Conservation (phyloP, 768 basidiomycete species). For the Lyophyllum decastes region DNA sequence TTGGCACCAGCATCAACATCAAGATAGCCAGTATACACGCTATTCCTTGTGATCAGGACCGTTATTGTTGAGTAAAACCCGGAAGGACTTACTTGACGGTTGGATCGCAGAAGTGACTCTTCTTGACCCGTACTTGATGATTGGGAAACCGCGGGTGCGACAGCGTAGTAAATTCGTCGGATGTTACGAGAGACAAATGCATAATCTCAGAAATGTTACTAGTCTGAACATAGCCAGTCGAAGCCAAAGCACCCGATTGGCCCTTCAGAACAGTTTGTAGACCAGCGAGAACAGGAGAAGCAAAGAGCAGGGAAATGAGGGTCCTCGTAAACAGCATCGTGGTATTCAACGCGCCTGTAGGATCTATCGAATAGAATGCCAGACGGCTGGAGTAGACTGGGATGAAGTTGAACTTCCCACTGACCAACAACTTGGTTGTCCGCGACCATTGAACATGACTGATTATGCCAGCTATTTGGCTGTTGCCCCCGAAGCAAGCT, state of each 20-base stretch:
- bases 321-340: not conserved
- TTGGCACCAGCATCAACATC: slow-evolving; percentile 53
- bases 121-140: slow-evolving; percentile 60
- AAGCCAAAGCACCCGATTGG: not conserved
- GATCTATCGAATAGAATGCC: too few relatives aligned
- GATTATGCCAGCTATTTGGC: not conserved
- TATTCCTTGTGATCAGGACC: slow-evolving; percentile 12
- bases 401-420: not conserved
- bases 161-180: slow-evolving; percentile 36
- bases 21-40: slow-evolving; percentile 41
- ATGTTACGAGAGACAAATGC: slow-evolving; percentile 29
- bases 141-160: slow-evolving; percentile 53
- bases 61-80: not conserved
- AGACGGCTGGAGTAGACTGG: too few relatives aligned
- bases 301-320: not conserved
- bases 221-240: not conserved
- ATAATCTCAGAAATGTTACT: slow-evolving; percentile 4
- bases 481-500: not conserved
- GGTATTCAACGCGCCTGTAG: not conserved
- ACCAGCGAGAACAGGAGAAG: slow-evolving; percentile 5
- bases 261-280: slow-evolving; percentile 7
- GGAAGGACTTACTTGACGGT: slow-evolving; percentile 52
- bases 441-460: not conserved
- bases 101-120: slow-evolving; percentile 61
- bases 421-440: too few relatives aligned